Percentiles rank a stretch among this genome's conserved stretches.
Conservation (phyloP, 768 basidiomycete genomes). For the Cystofilobasidium capitatum region DNA sequence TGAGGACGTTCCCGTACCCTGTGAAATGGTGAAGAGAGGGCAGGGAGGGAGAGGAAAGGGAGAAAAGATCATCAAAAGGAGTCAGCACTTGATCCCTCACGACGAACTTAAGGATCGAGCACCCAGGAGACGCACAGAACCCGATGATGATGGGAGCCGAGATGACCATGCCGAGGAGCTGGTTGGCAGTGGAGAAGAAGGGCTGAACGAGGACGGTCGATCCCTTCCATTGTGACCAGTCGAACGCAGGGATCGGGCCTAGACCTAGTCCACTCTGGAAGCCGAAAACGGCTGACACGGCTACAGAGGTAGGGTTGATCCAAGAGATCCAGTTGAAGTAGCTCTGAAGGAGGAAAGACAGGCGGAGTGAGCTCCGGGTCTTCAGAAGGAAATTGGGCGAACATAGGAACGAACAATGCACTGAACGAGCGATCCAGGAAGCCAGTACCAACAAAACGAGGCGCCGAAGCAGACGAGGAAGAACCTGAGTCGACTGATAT, state of each 20-base stretch:
- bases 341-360: too few species aligned
- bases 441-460: constrained; percentile 35
- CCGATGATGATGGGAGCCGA: constrained; percentile 30
- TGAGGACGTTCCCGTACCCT: constrained; percentile 31
- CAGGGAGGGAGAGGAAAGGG: too few species aligned
- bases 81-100: too few species aligned
- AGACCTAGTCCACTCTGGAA: constrained; percentile 35
- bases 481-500: constrained; percentile 25
- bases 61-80: too few species aligned
- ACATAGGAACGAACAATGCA: too few species aligned
- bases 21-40: too few species aligned
- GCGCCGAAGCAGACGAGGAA: constrained; percentile 28
- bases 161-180: constrained; percentile 37
- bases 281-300: constrained; percentile 36
- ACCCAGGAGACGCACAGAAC: too few species aligned
- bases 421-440: constrained; percentile 30
- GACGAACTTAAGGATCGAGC: too few species aligned
- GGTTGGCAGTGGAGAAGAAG: constrained; percentile 42
- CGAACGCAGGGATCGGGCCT: constrained; percentile 41
- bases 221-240: constrained; percentile 37
- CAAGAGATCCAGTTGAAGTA: constrained; percentile 36
- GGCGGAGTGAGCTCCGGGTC: too few species aligned
- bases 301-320: constrained; percentile 42
- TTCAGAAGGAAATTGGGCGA: too few species aligned
- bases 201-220: constrained; percentile 36